Evolutionary conservation across 345 rosid genomes (phyloP), one percentile per base, ranked within the genome.

Genomic region (Arabis alpina): DNA sequence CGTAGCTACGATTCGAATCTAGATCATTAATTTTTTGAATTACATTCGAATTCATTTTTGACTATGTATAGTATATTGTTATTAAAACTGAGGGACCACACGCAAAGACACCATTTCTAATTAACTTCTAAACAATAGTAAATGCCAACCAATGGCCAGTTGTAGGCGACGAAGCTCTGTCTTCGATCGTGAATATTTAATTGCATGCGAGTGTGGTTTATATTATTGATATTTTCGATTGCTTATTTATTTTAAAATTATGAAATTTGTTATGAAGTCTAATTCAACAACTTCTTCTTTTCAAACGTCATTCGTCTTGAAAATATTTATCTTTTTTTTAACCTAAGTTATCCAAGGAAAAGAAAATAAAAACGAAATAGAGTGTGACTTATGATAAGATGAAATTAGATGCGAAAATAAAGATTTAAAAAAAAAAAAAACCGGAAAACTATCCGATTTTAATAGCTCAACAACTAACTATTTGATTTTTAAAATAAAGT

Each of bases 111-210:
- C 56, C 55, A 32, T 2, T 60, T 66, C 77, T 8, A 36, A 36
- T 36, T 51, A 66, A 50, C 34, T 37, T 66, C 2, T 23, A 25
- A 57, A 42, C 23, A 41, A 59, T 49, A 59, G 72, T 74, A 66
- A 58, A 66, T 47, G 61, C 72, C 77, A 66, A 52, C 78, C 73
- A 66, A 43, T 34, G 10, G 78, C 68, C 73, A 74, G 73, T 67
- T 73, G 77, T 65, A 52, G 50, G 45, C 48, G 55, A 68, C 64
- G 60, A 71, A 40, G n/a, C n/a, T n/a, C 54, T 32, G 24, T 60
- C 66, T 39, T 50, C 15, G 13, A 39, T 10, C 44, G 43, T 15
- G 43, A 55, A 39, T 72, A 72, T 72, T 72, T 64, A 72, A 72
- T 64, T 72, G 76, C 71, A 64, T 64, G 70, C 49, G 42, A 63